A percentile compares a stretch with the other conserved stretches of the same genome.
Conservation (phyloP, 2,329 filamentous ascomycete species). For the Phoma sp. region DNA sequence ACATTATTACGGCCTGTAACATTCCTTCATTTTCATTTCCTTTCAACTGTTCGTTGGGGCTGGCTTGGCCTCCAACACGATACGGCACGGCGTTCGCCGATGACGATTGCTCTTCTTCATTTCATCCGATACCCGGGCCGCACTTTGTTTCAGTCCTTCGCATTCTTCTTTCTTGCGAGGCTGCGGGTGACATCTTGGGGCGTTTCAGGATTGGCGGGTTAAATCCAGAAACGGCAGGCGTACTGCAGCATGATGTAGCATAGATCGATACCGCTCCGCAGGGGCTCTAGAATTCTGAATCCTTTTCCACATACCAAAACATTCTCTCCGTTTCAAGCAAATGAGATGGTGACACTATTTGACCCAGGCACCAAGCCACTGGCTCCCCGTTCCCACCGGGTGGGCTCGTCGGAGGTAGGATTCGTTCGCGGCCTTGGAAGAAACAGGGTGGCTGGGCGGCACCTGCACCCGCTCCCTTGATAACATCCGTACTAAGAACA, state of each 20-base stretch:
- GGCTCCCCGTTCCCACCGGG: not conserved
- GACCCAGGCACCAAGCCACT: slow-evolving; percentile 2
- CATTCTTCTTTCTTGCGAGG: slow-evolving; percentile 22
- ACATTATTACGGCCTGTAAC: slow-evolving; percentile 37
- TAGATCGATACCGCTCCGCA: slow-evolving; percentile 31
- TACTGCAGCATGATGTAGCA: slow-evolving; percentile 34
- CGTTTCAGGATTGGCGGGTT: slow-evolving; percentile 38
- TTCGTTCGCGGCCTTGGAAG: too few species aligned
- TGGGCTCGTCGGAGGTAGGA: not conserved
- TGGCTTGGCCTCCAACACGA: slow-evolving; percentile 18
- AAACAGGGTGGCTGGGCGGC: not conserved
- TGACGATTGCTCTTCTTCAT: slow-evolving; percentile 21
- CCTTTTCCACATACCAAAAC: slow-evolving; percentile 19
- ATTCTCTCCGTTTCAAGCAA: slow-evolving; percentile 9
- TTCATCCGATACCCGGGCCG: slow-evolving; percentile 40
- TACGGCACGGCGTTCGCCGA: slow-evolving; percentile 8
- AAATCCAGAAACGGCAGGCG: slow-evolving; percentile 24
- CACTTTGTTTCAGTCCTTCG: slow-evolving; percentile 29
- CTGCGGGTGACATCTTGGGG: slow-evolving; percentile 22
- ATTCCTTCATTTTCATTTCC: not conserved
- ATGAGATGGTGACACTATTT: slow-evolving; percentile 3
- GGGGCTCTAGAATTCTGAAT: slow-evolving; percentile 32
- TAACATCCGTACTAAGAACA: not conserved
- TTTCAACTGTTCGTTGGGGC: not conserved
- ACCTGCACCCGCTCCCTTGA: not conserved